Evolutionary conservation across 2,329 filamentous ascomycete species (phyloP), one percentile per base, ranked within the genome.

Genomic region (Mycogone perniciosa): DNA sequence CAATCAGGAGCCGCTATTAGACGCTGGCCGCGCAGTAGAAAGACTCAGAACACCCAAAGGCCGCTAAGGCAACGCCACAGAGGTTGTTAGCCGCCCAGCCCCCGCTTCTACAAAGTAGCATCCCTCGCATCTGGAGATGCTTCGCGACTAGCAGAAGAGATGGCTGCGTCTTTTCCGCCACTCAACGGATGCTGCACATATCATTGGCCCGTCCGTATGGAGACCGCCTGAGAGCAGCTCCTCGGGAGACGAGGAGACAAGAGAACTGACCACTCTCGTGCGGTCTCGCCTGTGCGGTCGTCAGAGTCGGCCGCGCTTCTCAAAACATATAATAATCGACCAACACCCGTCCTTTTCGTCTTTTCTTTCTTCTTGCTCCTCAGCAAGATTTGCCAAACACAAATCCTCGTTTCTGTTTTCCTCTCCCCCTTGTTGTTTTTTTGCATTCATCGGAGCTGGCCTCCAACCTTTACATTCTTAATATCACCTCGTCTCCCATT

Each of bases 301-400:
- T 45, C 31, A 29, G 20, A 41, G 13, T 35, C 20, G 26, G 38
- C 48, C 43, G 50, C 45, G 50, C 50, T 48, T 52, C 39, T 31
- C 45, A 48, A 52, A 52, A 52, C 45, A 43, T 52, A 52, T 52
- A 52, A 46, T 27, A 42, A 48, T 41, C 44, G 45, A 38, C 50
- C 50, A 52, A 52, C 50, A 52, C 50, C 60, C 62, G 60, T 64
- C 62, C 59, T 62, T 66, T 62, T 64, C 64, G 31, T n/a, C 13
- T 70, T 70, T 69, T 62, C 65, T 72, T 73, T 72, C 72, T 68
- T 70, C 71, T 64, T 63, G 62, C 62, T 81, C 82, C 76, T 76
- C 76, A 85, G 83, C 84, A 86, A 86, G 82, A 74, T 73, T 64
- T 75, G 69, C 58, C 76, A 76, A 72, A 64, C 61, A 67, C 69